A percentile compares a stretch with the other conserved stretches of the same genome.
Conservation (phyloP, 2,329 filamentous ascomycete genomes). For the Colletotrichum graminicola region DNA sequence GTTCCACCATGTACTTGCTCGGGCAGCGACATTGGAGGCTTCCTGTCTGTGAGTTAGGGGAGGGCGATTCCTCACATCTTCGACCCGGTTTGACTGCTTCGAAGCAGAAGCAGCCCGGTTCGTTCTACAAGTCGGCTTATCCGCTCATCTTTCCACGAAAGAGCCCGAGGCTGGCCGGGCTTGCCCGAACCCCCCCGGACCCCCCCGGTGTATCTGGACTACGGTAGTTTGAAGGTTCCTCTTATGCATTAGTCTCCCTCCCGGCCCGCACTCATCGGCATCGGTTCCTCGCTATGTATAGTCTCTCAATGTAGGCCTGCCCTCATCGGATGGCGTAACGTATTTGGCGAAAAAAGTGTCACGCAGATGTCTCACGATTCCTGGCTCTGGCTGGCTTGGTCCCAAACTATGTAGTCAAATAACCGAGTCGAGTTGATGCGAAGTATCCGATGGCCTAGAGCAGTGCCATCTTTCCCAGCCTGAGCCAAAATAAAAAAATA, state of each 20-base stretch:
- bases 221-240: conserved; percentile 15
- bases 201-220: conserved; percentile 12
- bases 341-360: conserved; percentile 17
- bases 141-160: conserved; percentile 15
- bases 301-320: conserved; percentile 12
- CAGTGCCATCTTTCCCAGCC: not conserved
- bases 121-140: conserved; percentile 19
- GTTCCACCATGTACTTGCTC: conserved; percentile 3
- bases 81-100: not conserved
- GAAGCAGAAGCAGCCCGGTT: conserved; percentile 25
- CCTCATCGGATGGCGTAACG: conserved; percentile 34
- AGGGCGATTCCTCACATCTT: not conserved
- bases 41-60: not conserved
- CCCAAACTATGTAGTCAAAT: not conserved
- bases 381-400: conserved; percentile 16
- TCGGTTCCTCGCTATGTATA: conserved; percentile 25
- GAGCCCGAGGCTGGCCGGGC: conserved; percentile 27
- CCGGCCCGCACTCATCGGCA: not conserved
- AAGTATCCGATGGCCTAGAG: not conserved
- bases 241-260: conserved; percentile 24
- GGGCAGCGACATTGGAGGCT: not conserved
- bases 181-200: conserved; percentile 34
- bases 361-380: conserved; percentile 29
- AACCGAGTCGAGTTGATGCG: not conserved
- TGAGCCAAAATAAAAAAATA: not conserved